Evolutionary conservation across 2,329 filamentous ascomycete genomes (phyloP).

Genomic region (Septoria petroselini): DNA sequence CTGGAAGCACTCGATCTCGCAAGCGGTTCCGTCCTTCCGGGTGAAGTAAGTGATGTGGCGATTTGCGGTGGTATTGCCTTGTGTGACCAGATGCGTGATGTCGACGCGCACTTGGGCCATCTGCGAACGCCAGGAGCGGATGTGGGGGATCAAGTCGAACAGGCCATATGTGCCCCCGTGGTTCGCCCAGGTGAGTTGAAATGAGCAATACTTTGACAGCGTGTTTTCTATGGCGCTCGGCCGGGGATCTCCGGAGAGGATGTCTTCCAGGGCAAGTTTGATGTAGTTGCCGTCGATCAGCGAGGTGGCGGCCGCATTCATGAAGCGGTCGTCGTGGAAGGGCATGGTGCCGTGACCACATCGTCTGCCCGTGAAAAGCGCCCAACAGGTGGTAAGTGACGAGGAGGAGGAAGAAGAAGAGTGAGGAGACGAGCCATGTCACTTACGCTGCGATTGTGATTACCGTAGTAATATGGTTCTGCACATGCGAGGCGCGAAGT

Average conservation of each 20-base stretch:
- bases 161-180: slow-evolving; percentile 5
- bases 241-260: slow-evolving; percentile 5
- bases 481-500: too few species aligned
- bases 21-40: slow-evolving; percentile 1
- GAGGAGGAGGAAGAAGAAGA: too few species aligned
- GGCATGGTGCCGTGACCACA: neutral
- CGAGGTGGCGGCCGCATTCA: neutral
- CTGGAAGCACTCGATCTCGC: slow-evolving; percentile 12
- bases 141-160: slow-evolving; percentile 7
- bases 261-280: slow-evolving; percentile 1
- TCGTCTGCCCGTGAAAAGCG: too few species aligned
- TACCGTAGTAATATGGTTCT: too few species aligned
- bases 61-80: slow-evolving; percentile 10
- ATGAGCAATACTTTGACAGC: slow-evolving; percentile 4
- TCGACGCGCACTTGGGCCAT: slow-evolving; percentile 6
- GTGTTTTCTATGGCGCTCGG: slow-evolving; percentile 4
- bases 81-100: slow-evolving; percentile 5
- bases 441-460: too few species aligned
- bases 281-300: neutral
- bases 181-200: slow-evolving; percentile 4
- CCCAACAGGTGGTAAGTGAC: too few species aligned
- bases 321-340: neutral
- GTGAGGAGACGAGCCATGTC: too few species aligned
- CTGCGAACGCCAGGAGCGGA: neutral
- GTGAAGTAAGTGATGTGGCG: slow-evolving; percentile 10